These are phyloP conservation scores for Russula compacta DNA, from an alignment of 768 basidiomycete species.

Conservation along the genomic window DNA sequence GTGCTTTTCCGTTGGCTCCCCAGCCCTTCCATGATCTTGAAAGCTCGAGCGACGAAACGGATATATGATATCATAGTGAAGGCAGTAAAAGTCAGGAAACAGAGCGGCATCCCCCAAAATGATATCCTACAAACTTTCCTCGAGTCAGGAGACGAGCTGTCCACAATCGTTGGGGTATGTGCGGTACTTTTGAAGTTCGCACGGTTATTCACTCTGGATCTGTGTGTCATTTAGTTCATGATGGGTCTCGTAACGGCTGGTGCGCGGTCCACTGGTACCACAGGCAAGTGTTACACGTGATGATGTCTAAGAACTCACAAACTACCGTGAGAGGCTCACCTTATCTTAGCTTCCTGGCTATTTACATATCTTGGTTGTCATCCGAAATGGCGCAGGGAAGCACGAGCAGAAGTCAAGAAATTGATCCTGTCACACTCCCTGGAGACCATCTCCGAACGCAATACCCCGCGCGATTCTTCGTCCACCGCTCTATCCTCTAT, in stretches of 20 bases:
- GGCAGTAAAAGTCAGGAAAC: constrained; percentile 48
- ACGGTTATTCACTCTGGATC: constrained; percentile 12
- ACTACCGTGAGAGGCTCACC: constrained; percentile 11
- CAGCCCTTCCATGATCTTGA: constrained; percentile 59
- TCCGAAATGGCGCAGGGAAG: constrained; percentile 54
- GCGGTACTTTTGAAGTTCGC: not conserved
- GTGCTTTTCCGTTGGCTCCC: constrained; percentile 74
- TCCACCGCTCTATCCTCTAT: constrained; percentile 47
- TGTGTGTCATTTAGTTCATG: constrained; percentile 46
- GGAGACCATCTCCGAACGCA: constrained; percentile 1
- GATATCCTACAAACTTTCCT: constrained; percentile 71
- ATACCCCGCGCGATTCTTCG: constrained; percentile 23
- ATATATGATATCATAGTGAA: constrained; percentile 61
- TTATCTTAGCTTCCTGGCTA: constrained; percentile 56
- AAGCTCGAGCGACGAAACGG: constrained; percentile 63
- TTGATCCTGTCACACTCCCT: constrained; percentile 31
- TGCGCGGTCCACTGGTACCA: constrained; percentile 71
- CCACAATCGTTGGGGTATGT: constrained; percentile 62
- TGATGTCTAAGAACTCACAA: not conserved
- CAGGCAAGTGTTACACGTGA: constrained; percentile 33
- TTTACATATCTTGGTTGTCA: constrained; percentile 63
- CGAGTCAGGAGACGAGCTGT: constrained; percentile 58
- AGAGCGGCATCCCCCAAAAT: constrained; percentile 46
- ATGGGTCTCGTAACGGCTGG: constrained; percentile 77
- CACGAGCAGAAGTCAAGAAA: constrained; percentile 47